A percentile compares a stretch with the other conserved stretches of the same genome.
phyloP scores from a whole-genome alignment of 331 rosid genomes.

The Malus hybrid region DNA sequence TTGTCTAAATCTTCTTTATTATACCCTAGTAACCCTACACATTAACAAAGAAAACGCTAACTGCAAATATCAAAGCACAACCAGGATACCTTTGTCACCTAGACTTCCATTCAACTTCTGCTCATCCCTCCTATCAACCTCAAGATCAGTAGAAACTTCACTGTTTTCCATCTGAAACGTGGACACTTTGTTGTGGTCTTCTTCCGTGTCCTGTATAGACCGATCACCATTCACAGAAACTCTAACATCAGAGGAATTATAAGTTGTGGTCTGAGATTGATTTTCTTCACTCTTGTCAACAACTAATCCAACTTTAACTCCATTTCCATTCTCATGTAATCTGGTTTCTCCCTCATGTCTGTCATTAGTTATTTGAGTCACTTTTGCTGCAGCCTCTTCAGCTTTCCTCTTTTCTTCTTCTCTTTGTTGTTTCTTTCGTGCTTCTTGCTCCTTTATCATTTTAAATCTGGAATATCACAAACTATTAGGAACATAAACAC shows the following conservation, averaged over 20 bases:
- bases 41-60: not conserved
- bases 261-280: constrained; percentile 19
- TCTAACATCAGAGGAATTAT: constrained; percentile 31
- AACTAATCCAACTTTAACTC: constrained; percentile 22
- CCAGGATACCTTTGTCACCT: constrained; percentile 34
- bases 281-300: constrained; percentile 23
- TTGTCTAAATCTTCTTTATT: too few species aligned
- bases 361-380: constrained; percentile 20
- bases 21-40: too few species aligned
- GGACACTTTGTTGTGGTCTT: constrained; percentile 29
- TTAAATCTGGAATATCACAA: constrained; percentile 55
- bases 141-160: constrained; percentile 27
- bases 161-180: constrained; percentile 19
- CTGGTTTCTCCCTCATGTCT: constrained; percentile 22
- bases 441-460: constrained; percentile 74
- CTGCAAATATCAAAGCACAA: not conserved
- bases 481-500: constrained; percentile 11
- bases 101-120: constrained; percentile 11
- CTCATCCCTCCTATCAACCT: constrained; percentile 22
- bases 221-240: constrained; percentile 45
- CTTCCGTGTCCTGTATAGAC: constrained; percentile 28
- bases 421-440: constrained; percentile 42
- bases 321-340: constrained; percentile 24
- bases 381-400: constrained; percentile 41
- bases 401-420: constrained; percentile 65